Evolutionary conservation across 192 early-diverging fungal genomes (phyloP), one percentile per base, ranked within the genome.

Genomic region (Oehlia diaphana): DNA sequence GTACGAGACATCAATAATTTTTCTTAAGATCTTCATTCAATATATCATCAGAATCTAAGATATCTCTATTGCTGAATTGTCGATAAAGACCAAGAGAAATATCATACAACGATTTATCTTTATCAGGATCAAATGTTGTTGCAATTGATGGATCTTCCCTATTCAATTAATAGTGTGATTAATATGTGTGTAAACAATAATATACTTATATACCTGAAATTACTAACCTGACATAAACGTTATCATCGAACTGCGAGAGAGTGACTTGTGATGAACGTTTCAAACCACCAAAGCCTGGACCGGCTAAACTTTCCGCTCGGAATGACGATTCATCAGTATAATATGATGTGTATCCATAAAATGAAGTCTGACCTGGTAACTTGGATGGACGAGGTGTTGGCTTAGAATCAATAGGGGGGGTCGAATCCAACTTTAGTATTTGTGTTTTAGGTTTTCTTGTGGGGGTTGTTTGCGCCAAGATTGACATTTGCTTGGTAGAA

Each of bases 111-210:
- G 49, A 10, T 58, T 35, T 66, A 35, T 78, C 77, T 69, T 67
- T 78, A 28, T 78, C 77, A 33, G 77, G 77, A 64, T 78, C 77
- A 78, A 78, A 78, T 33, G 61, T 50, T 78, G 77, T 78, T 53
- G 62, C 50, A 13, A 69, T 78, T 13, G 77, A 78, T 28, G 77
- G 61, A n/a, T 61, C 35, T 23, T 42, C 61, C 61, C 74, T 76
- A 42, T 39, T 31, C 9, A 37, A 13, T 23, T 50, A 26, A 33
- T 58, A 53, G 47, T 31, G 2, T 10, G 8, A 28, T 73, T n/a
- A n/a, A 73, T 10, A 8, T 53, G 9, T n/a, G 44, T 44, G 31
- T 31, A 1, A 44, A 33, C 13, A 70, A 70, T 16, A n/a, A 42
- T 23, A 70, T 42, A 9, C 12, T 70, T n/a, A 21, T 42, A 69